Percentiles rank a stretch among this genome's conserved stretches.
phyloP scores from a whole-genome alignment of 1,139 yeast species.

The Yamadazyma atlantica region DNA sequence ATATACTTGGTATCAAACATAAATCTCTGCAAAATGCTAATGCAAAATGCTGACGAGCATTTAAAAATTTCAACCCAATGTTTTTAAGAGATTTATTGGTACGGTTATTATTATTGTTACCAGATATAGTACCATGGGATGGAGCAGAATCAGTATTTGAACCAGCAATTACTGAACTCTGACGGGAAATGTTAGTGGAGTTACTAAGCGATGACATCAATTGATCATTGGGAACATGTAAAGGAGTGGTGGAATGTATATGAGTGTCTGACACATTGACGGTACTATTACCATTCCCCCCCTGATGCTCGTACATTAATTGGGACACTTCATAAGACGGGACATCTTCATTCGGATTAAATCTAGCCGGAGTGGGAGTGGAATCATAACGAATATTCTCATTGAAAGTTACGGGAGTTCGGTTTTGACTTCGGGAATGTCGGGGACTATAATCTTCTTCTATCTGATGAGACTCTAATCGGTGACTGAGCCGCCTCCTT shows the following conservation, averaged over 20 bases:
- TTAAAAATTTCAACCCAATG: slow-evolving; percentile 64
- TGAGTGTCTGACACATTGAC: background rate
- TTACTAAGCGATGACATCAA: slow-evolving; percentile 7
- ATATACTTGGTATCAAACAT: slow-evolving; percentile 62
- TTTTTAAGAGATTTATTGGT: slow-evolving; percentile 38
- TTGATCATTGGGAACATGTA: slow-evolving; percentile 3
- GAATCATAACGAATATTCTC: slow-evolving; percentile 8
- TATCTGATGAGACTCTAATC: slow-evolving; percentile 34
- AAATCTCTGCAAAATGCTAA: slow-evolving; percentile 73
- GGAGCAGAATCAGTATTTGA: slow-evolving; percentile 8
- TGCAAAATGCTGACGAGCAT: slow-evolving; percentile 74
- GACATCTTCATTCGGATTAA: slow-evolving; percentile 39
- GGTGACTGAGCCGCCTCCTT: slow-evolving; percentile 28
- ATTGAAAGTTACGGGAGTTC: slow-evolving; percentile 11
- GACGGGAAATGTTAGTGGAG: slow-evolving; percentile 16
- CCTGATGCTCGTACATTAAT: slow-evolving; percentile 25
- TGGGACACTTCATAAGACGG: slow-evolving; percentile 50
- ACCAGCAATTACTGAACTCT: slow-evolving; percentile 15
- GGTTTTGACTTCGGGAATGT: slow-evolving; percentile 11
- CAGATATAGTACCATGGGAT: slow-evolving; percentile 2
- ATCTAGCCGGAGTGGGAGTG: slow-evolving; percentile 9
- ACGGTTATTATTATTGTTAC: slow-evolving; percentile 7
- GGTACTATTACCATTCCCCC: background rate
- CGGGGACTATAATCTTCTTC: slow-evolving; percentile 36
- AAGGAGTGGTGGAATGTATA: background rate